These are phyloP conservation scores for Chlamydomonas schloesseri DNA, from an alignment of 139 green algal species.

Conservation along the genomic window DNA sequence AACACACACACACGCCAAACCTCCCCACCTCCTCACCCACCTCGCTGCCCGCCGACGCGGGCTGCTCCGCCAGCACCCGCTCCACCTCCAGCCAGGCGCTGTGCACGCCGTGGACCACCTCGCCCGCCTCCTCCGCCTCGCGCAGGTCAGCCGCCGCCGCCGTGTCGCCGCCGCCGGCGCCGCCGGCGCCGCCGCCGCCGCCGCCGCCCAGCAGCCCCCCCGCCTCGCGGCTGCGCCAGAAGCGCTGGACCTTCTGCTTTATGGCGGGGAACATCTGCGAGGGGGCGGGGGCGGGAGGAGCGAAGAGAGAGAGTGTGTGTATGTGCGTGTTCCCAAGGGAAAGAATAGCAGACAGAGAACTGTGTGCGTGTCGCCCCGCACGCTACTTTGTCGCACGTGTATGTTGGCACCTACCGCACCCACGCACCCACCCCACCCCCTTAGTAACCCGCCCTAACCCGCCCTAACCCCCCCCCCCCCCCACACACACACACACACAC, in stretches of 20 bases:
- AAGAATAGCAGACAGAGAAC: too few species aligned
- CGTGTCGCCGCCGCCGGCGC: not conserved
- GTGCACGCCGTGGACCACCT: constrained; percentile 54
- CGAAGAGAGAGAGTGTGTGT: not conserved
- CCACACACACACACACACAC: too few species aligned
- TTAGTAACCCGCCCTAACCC: too few species aligned
- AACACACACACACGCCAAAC: too few species aligned
- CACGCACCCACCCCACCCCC: too few species aligned
- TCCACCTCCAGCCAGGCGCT: constrained; percentile 59
- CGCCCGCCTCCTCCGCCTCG: constrained; percentile 15
- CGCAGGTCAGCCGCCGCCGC: constrained; percentile 16
- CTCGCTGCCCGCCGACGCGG: not conserved
- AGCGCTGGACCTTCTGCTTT: constrained; percentile 45
- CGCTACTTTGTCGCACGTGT: too few species aligned
- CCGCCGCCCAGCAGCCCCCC: too few species aligned
- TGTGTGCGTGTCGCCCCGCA: too few species aligned
- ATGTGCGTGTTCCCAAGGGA: not conserved
- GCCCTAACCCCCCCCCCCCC: too few species aligned
- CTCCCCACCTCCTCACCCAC: not conserved
- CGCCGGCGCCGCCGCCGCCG: too few species aligned
- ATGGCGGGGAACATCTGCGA: constrained; percentile 34
- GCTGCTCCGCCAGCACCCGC: constrained; percentile 57
- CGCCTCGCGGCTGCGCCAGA: constrained; percentile 31
- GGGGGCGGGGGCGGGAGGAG: not conserved
- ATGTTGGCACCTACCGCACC: too few species aligned